phyloP scores from a whole-genome alignment of 1,284 basidiomycete species.

The Fomitopsis pinicola region DNA sequence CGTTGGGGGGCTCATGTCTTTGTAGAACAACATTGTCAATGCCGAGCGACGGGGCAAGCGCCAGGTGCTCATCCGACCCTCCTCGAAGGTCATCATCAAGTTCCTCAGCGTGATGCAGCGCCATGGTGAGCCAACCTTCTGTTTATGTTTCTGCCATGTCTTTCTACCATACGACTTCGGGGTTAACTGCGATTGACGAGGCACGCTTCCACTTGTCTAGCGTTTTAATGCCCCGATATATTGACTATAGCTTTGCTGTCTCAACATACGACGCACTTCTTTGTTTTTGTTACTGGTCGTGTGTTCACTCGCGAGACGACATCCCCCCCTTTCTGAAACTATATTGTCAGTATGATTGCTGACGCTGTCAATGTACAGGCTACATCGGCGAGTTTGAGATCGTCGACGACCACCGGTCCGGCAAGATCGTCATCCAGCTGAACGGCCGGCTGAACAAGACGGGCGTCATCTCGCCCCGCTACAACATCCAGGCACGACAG shows the following conservation, averaged over 20 bases:
- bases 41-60: constrained; percentile 98
- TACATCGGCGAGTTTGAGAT: constrained; percentile 99
- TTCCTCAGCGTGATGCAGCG: constrained; percentile 97
- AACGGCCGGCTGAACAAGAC: constrained; percentile 99
- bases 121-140: constrained; percentile 67
- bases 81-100: constrained; percentile 95
- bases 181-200: constrained; percentile 72
- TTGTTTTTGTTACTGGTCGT: constrained; percentile 30
- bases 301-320: constrained; percentile 58
- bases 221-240: constrained; percentile 75
- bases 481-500: constrained; percentile 92
- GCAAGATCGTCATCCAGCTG: constrained; percentile 98
- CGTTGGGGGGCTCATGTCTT: not conserved
- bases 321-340: constrained; percentile 26
- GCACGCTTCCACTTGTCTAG: constrained; percentile 49
- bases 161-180: constrained; percentile 30
- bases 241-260: constrained; percentile 29
- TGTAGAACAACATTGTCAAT: constrained; percentile 93
- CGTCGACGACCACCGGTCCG: constrained; percentile 98
- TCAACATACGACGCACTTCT: constrained; percentile 47
- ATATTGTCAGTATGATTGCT: not conserved
- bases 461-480: constrained; percentile 97
- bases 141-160: not conserved
- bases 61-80: constrained; percentile 93
- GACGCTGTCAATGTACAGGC: constrained; percentile 44